phyloP scores from a whole-genome alignment of 2,329 filamentous ascomycete genomes.

The Tolypocladium paradoxum region DNA sequence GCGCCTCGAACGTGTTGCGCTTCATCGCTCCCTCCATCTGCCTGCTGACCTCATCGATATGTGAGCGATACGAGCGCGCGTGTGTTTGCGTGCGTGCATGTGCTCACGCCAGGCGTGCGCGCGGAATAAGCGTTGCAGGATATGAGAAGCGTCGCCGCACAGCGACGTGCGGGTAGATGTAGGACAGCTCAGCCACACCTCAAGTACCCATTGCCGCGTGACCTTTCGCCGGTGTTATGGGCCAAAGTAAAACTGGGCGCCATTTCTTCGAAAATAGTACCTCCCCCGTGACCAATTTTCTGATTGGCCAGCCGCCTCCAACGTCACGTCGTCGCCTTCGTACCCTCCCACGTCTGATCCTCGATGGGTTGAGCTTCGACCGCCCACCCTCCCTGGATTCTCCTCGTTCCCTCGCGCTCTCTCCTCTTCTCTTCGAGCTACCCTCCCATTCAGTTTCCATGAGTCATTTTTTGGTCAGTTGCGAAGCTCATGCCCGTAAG shows the following conservation, averaged over 20 bases:
- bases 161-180: no score
- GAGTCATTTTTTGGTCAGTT: slow-evolving; percentile 17
- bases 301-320: slow-evolving; percentile 23
- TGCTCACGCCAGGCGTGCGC: neutral
- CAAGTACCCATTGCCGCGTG: neutral
- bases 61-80: neutral
- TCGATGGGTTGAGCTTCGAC: slow-evolving; percentile 10
- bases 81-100: neutral
- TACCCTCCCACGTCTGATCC: slow-evolving; percentile 20
- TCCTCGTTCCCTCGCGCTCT: slow-evolving; percentile 6
- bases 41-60: neutral
- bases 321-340: slow-evolving; percentile 23
- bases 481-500: slow-evolving; percentile 5
- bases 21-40: neutral
- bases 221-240: slow-evolving; percentile 10
- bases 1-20: neutral
- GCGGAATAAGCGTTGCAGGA: neutral
- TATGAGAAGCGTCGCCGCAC: no score
- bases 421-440: slow-evolving; percentile 7
- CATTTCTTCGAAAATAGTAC: slow-evolving; percentile 23
- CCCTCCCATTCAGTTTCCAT: slow-evolving; percentile 19
- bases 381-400: slow-evolving; percentile 9
- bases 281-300: slow-evolving; percentile 24
- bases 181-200: neutral
- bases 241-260: slow-evolving; percentile 19